These are phyloP conservation scores for Aspergillus spinulosporus DNA, from an alignment of 2,329 filamentous ascomycete genomes.

Conservation along the genomic window DNA sequence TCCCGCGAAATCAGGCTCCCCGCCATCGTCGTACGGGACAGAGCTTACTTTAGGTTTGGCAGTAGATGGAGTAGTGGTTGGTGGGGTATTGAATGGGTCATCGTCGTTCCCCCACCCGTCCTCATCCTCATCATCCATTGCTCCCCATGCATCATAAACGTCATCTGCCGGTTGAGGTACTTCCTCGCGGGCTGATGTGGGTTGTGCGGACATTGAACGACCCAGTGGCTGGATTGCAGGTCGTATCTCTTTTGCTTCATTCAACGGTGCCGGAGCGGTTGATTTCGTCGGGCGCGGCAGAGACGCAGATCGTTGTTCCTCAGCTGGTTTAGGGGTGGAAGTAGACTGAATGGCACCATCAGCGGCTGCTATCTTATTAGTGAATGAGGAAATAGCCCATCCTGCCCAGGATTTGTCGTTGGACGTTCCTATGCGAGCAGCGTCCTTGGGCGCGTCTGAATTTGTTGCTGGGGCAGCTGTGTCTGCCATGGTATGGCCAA, in stretches of 20 bases:
- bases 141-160: constrained; percentile 74
- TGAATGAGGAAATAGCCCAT: constrained; percentile 98
- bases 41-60: constrained; percentile 36
- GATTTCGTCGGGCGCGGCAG: constrained; percentile 47
- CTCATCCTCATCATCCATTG: constrained; percentile 58
- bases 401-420: constrained; percentile 78
- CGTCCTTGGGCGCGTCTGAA: constrained; percentile 46
- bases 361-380: constrained; percentile 83
- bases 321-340: constrained; percentile 47
- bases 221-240: constrained; percentile 32
- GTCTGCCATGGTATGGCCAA: constrained; percentile 75
- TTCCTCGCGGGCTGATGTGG: constrained; percentile 47
- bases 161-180: constrained; percentile 56
- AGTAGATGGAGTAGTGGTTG: constrained; percentile 28
- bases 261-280: constrained; percentile 29
- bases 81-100: constrained; percentile 39
- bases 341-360: constrained; percentile 79
- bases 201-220: constrained; percentile 45
- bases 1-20: constrained; percentile 92
- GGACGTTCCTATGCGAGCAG: constrained; percentile 77
- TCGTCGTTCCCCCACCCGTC: constrained; percentile 50
- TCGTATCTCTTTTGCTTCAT: constrained; percentile 27
- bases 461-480: constrained; percentile 69
- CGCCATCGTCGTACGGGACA: constrained; percentile 73
- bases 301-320: constrained; percentile 51